Conservation (phyloP, 805 yeast species). For the Zygosaccharomyces lentus region DNA sequence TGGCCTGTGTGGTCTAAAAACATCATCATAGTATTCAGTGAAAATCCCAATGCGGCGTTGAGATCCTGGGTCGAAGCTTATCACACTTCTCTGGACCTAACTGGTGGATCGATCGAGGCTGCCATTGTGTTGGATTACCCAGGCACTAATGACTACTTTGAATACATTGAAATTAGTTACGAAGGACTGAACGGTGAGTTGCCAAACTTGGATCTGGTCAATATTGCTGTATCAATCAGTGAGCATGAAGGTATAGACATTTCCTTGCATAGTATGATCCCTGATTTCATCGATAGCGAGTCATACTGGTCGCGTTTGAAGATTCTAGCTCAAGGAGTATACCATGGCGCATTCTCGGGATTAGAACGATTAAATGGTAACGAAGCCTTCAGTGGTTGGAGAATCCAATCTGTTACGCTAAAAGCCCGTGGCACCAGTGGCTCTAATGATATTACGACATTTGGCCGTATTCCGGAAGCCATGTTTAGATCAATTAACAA, state of each 20-base stretch:
- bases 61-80: slow-evolving; percentile 92
- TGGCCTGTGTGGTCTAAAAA: slow-evolving; percentile 97
- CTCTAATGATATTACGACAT: slow-evolving; percentile 75
- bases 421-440: slow-evolving; percentile 61
- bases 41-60: slow-evolving; percentile 61
- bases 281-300: slow-evolving; percentile 42
- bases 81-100: slow-evolving; percentile 74
- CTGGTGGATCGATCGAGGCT: slow-evolving; percentile 92
- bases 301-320: slow-evolving; percentile 53
- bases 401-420: slow-evolving; percentile 83
- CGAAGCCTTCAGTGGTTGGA: slow-evolving; percentile 94
- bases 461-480: slow-evolving; percentile 87
- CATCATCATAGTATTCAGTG: slow-evolving; percentile 78
- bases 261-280: slow-evolving; percentile 57
- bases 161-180: slow-evolving; percentile 67
- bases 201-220: slow-evolving; percentile 87
- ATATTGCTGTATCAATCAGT: slow-evolving; percentile 69
- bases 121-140: slow-evolving; percentile 83
- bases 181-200: slow-evolving; percentile 93
- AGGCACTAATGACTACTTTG: slow-evolving; percentile 59
- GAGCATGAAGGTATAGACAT: slow-evolving; percentile 72
- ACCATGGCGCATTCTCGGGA: slow-evolving; percentile 68
- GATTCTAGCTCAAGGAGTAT: slow-evolving; percentile 61
- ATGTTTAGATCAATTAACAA: slow-evolving; percentile 85
- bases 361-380: slow-evolving; percentile 59